Base-by-base conservation (phyloP, 805 yeast genomes). In the Candida tibetensis region DNA sequence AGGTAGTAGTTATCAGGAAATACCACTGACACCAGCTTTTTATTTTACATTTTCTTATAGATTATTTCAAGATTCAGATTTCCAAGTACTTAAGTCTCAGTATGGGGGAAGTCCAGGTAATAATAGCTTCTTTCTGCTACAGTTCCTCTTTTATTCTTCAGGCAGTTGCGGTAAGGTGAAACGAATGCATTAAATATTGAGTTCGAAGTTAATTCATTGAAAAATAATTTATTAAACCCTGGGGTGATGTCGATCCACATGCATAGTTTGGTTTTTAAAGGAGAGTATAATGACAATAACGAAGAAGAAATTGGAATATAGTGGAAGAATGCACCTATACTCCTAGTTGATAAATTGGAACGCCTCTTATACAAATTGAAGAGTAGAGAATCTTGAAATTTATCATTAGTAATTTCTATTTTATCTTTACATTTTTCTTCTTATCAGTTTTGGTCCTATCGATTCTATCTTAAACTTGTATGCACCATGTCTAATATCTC, bases 211-310 rank as follows among this genome's bases (percentile, higher is more conserved):
- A 74, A 43, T 6, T 58, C 47, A 4, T 47, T 38, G 39, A 51
- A 55, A 23, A 72, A 50, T 50, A 66, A 57, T 23, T 46, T 46
- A 36, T 67, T 62, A 2, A 68, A 55, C 2, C 58, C 58, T 1
- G 79, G 74, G 4, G 66, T 62, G 21, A 72, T 54, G 4, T 71
- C 62, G 25, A 67, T 50, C 23, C 63, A 60, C 48, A 74, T 67
- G 41, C 73, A 63, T 14, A 72, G 48, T 21, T 62, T 60, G 10
- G 64, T 54, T 41, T 65, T 68, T 25, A 58, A 45, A 1, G 53
- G 45, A 2, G 77, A 74, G 25, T 59, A 54, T n/a, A 74, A 36
- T 19, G 52, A 50, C 14, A 72, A 52, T 32, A 74, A 48, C 4
- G 66, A 39, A 32, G 64, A 36, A 34, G 55, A 16, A 41, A 56